Evolutionary conservation across 2,329 filamentous ascomycete genomes (phyloP).

Genomic region (Ophiostoma tasmaniense): DNA sequence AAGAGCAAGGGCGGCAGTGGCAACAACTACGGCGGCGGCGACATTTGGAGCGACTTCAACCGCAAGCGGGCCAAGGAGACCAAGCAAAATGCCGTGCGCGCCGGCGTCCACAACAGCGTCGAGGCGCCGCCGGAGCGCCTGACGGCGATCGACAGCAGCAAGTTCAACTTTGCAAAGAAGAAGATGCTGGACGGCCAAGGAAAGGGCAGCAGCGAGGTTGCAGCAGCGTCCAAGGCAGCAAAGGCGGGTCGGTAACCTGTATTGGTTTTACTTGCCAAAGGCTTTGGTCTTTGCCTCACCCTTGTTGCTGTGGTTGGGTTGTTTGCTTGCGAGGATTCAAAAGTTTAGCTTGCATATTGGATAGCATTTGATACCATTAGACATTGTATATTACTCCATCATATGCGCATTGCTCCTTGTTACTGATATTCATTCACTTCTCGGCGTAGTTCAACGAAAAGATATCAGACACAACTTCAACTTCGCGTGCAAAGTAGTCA

Average conservation of each 20-base stretch:
- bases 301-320: not conserved
- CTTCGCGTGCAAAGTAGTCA: not conserved
- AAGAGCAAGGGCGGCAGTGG: conserved; percentile 30
- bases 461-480: not conserved
- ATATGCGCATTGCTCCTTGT: not conserved
- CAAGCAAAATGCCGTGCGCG: conserved; percentile 23
- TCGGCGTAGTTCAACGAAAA: not conserved
- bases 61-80: conserved; percentile 43
- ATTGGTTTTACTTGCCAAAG: too few relatives aligned
- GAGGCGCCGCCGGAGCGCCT: conserved; percentile 65
- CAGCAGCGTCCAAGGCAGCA: not conserved
- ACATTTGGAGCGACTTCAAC: conserved; percentile 69
- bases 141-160: conserved; percentile 52
- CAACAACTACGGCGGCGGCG: conserved; percentile 28
- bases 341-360: not conserved
- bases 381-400: not conserved
- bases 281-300: not conserved
- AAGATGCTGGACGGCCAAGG: conserved; percentile 7
- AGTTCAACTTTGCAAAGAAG: conserved; percentile 40
- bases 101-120: conserved; percentile 49
- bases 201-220: not conserved
- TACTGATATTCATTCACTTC: too few relatives aligned
- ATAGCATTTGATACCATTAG: conserved; percentile 4
- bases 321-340: not conserved
- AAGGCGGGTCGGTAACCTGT: not conserved